Evolutionary conservation across 768 basidiomycete genomes (phyloP).

Genomic region (Pseudohyphozyma bogoriensis): DNA sequence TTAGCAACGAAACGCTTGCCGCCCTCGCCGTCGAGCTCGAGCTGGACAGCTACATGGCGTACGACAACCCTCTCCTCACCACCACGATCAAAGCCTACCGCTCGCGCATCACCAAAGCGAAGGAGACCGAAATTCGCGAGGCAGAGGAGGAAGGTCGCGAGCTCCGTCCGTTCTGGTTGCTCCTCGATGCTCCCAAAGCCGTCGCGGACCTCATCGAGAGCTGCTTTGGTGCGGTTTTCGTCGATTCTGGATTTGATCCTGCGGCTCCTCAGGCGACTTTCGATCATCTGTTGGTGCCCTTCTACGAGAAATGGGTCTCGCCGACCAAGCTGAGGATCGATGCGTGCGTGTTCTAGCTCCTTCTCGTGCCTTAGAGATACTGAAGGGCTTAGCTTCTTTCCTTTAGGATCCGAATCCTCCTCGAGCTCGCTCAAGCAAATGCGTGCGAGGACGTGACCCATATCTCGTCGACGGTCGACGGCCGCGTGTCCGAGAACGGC

Average conservation of each 20-base stretch:
- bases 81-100: constrained; percentile 4
- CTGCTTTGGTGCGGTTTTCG: constrained; percentile 7
- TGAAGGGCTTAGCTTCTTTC: background rate
- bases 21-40: constrained; percentile 12
- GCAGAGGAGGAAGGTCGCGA: constrained; percentile 44
- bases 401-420: constrained; percentile 3
- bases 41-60: constrained; percentile 7
- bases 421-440: constrained; percentile 1
- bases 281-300: constrained; percentile 7
- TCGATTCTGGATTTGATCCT: constrained; percentile 10
- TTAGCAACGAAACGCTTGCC: constrained; percentile 15
- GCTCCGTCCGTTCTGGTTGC: constrained; percentile 6
- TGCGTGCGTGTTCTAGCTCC: background rate
- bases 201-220: constrained; percentile 14
- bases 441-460: constrained; percentile 14
- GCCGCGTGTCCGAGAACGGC: background rate
- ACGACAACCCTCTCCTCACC: background rate
- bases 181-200: constrained; percentile 12
- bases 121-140: constrained; percentile 66
- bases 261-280: background rate
- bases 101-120: constrained; percentile 48
- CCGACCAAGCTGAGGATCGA: constrained; percentile 8
- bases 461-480: constrained; percentile 3
- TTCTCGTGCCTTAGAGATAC: background rate
- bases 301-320: background rate